Base-by-base conservation (phyloP, 768 basidiomycete species). In the Austroboletus eburneus region DNA sequence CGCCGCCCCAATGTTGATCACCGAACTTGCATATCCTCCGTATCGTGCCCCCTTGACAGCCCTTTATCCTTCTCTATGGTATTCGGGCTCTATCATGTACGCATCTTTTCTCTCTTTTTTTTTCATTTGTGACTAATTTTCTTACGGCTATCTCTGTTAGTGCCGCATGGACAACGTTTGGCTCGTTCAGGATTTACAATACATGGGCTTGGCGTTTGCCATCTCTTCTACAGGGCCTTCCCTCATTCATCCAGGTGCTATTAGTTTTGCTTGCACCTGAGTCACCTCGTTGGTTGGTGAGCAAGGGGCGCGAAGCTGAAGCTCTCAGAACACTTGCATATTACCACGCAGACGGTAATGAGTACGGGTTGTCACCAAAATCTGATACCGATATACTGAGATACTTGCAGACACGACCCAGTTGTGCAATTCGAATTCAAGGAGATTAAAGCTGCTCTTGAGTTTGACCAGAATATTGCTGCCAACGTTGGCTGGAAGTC, bases 151-250 rank as follows among this genome's bases (percentile, higher is more conserved):
- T n/a, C n/a, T n/a, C n/a, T n/a, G n/a, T 25, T 35, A 81, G 80
- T 50, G 81, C 88, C 30, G 87, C 87, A n/a, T 91, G 88, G 91
- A 73, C 85, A 0, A 87, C 87, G 1, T 92, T 80, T 60, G 89
- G 88, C 20, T 85, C 89, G 12, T 83, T 87, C 72, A 75, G 76
- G 63, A 80, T 90, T 43, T 49, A 63, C 43, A 78, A 57, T 56
- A 77, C 79, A 20, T 91, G 85, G 86, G 70, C 85, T 22, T 93
- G 91, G 90, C 84, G 92, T 57, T 72, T 89, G 43, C 88, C 89
- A 18, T 88, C 87, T 14, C 61, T 78, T 24, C 71, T 89, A 17
- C 87, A 93, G 68, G 83, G 69, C 42, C 58, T 83, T 36, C 87
- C 87, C 3, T 81, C 88, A 3, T 47, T 85, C 47, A 43, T 84